Conservation (phyloP, 106 monocot genomes). For the Dendrobium catenatum region DNA sequence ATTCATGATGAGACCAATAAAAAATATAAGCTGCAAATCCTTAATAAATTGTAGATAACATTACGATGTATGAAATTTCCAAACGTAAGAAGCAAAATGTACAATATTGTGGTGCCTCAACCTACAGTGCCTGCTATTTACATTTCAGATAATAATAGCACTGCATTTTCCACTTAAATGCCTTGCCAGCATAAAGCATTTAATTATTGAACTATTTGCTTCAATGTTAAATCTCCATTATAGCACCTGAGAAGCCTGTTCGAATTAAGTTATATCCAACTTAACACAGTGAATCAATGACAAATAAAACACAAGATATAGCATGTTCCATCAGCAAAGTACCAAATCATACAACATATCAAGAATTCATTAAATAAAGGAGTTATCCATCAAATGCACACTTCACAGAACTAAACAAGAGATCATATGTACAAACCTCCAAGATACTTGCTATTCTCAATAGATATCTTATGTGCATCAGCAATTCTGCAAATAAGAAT, state of each 20-base stretch:
- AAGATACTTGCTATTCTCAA: constrained; percentile 99
- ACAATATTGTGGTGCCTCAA: neutral
- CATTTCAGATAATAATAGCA: neutral
- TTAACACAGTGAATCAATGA: neutral
- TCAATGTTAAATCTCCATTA: neutral
- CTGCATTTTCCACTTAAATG: neutral
- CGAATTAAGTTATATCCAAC: neutral
- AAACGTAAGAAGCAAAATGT: neutral
- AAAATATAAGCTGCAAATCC: neutral
- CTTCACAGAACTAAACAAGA: neutral
- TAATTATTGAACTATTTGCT: neutral
- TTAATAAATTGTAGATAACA: neutral
- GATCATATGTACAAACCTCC: constrained; percentile 65
- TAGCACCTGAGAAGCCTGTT: neutral
- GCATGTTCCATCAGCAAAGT: neutral
- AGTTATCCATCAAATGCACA: neutral
- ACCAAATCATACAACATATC: neutral
- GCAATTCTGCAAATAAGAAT: constrained; percentile 46
- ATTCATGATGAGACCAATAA: neutral
- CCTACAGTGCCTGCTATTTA: neutral
- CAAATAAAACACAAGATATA: neutral
- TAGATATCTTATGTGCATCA: constrained; percentile 90
- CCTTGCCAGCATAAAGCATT: neutral
- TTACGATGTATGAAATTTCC: neutral
- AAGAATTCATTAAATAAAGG: neutral